Evolutionary conservation across 2,329 filamentous ascomycete genomes (phyloP).

Genomic region (Fusarium zealandicum): DNA sequence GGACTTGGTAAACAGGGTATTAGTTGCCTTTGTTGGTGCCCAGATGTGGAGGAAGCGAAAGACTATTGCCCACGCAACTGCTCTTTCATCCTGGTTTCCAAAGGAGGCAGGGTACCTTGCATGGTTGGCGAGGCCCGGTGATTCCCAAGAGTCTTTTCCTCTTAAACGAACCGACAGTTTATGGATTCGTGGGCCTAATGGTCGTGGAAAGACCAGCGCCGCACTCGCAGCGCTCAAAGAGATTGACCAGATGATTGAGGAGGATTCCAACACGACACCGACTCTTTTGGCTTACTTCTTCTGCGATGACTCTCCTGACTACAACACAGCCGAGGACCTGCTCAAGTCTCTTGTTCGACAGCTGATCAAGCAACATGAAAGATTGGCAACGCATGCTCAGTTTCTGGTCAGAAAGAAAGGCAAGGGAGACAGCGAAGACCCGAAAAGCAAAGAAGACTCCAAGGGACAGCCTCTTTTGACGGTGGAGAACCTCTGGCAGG

Average conservation of each 20-base stretch:
- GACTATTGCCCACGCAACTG: slow-evolving; percentile 40
- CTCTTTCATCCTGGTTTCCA: slow-evolving; percentile 49
- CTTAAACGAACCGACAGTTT: slow-evolving; percentile 43
- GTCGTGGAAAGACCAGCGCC: slow-evolving; percentile 52
- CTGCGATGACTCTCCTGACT: slow-evolving; percentile 49
- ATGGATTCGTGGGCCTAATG: slow-evolving; percentile 52
- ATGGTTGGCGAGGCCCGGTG: slow-evolving; percentile 43
- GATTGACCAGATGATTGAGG: slow-evolving; percentile 43
- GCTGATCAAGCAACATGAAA: slow-evolving; percentile 46
- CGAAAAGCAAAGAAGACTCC: neutral
- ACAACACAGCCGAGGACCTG: slow-evolving; percentile 50
- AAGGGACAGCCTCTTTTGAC: slow-evolving; percentile 20
- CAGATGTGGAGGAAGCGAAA: slow-evolving; percentile 47
- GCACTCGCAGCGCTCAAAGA: slow-evolving; percentile 49
- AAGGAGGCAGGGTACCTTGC: slow-evolving; percentile 47
- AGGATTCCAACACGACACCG: slow-evolving; percentile 32
- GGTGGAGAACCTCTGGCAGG: slow-evolving; percentile 47
- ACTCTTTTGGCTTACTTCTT: slow-evolving; percentile 51
- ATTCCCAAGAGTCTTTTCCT: neutral
- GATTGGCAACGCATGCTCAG: slow-evolving; percentile 47
- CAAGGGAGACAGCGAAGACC: slow-evolving; percentile 1
- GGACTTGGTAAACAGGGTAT: slow-evolving; percentile 43
- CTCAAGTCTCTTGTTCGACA: slow-evolving; percentile 52
- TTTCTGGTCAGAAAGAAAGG: slow-evolving; percentile 41
- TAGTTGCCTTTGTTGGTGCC: slow-evolving; percentile 45